Conservation (phyloP, 179 eudicot species). For the Vitellaria paradoxa region DNA sequence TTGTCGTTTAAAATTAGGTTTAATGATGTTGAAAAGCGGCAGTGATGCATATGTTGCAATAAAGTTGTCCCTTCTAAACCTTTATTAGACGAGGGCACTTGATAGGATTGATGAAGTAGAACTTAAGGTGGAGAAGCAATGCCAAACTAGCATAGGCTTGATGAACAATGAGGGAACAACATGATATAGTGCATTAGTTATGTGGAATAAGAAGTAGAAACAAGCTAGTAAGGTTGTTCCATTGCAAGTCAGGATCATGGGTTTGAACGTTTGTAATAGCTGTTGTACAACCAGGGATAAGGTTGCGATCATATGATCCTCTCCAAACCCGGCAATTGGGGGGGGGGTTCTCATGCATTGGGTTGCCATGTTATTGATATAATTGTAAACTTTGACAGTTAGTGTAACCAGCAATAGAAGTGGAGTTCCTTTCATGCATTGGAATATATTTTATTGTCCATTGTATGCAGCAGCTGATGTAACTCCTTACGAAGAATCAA, state of each 20-base stretch:
- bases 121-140: slow-evolving; percentile 9
- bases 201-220: neutral
- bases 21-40: neutral
- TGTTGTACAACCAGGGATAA: too few species aligned
- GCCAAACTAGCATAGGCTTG: neutral
- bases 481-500: neutral
- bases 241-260: too few species aligned
- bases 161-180: neutral
- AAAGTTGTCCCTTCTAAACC: neutral
- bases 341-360: too few species aligned
- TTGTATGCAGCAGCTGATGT: neutral
- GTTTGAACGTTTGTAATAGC: too few species aligned
- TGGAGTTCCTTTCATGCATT: neutral
- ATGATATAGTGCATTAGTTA: slow-evolving; percentile 3
- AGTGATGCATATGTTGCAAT: neutral
- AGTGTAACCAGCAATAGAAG: too few species aligned
- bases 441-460: neutral
- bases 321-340: too few species aligned
- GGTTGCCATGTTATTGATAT: too few species aligned
- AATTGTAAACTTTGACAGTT: too few species aligned
- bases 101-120: neutral
- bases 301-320: too few species aligned
- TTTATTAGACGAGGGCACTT: neutral
- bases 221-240: neutral
- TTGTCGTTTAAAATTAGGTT: neutral